Base-by-base conservation (phyloP, 306 rosid species). In the Herpetospermum pedunculosum region DNA sequence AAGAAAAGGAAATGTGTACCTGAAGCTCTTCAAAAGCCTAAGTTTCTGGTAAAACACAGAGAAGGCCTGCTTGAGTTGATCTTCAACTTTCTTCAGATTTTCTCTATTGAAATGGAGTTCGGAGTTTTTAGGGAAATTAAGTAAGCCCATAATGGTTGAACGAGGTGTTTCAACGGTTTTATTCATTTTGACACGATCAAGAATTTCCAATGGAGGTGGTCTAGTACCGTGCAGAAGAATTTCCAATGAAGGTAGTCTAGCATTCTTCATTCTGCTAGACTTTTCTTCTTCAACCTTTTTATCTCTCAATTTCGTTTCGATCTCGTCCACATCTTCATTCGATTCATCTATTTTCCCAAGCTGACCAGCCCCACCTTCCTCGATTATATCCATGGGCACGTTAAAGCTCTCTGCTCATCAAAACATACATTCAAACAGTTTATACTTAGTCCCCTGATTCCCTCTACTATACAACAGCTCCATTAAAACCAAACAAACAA, bases 81-180 rank as follows among this genome's bases (percentile, higher is more conserved):
- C 68, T 76, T 88, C 91, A 44, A 85, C 89, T 77, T 83, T 84
- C 15, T 21, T 81, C 30, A 90, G 77, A 57, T 81, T 88, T 29
- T 77, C 75, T 76, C 80, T 83, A 70, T 68, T 86, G 86, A 84
- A 90, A 34, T 77, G 73, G 14, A 86, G 73, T 72, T 90, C 81
- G 23, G 78, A 77, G 34, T 86, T 83, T 9, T n/a, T 29, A 35
- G 88, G 79, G 62, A 70, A 75, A 16, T 81, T 76, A 75, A 84
- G 85, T 65, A 87, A 10, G 25, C 83, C 78, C 47, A 79, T 87
- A 58, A 89, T 85, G 70, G 89, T 87, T 53, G 90, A 85, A 52
- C 78, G 75, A 35, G 96, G 96, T 48, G 90, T 89, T 79, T 89
- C 96, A n/a, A 3, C 67, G 1, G 81, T 53, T 49, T 80, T 72